Evolutionary conservation across 2,329 filamentous ascomycete species (phyloP), one percentile per base, ranked within the genome.

Genomic region (Clarireedia hainanense): DNA sequence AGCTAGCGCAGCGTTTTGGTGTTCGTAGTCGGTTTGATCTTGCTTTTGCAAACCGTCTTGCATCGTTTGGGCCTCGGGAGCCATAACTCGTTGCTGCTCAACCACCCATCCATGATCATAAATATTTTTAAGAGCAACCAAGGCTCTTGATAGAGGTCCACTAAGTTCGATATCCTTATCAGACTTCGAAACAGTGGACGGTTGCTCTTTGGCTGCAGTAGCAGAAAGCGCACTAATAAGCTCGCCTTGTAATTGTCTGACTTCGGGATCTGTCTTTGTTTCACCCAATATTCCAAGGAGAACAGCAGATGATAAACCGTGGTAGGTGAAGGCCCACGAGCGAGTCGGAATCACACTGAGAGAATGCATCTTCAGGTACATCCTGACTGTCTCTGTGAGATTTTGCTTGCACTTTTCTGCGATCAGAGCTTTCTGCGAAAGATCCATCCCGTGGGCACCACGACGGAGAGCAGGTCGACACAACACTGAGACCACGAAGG

Each of bases 281-380:
- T 85, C 81, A 49, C 79, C 80, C 1, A 85, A 66, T 50, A 86
- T 83, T 15, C 82, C 82, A 7, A 86, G 76, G 3, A 86, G 72
- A 3, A 86, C 75, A 1, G 83, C 83, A 0, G 83, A 86, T 7
- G 82, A 85, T 6, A 86, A 74, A 1, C 83, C 81, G 62, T 86
- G 81, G 57, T 85, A 85, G 0, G 83, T 86, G 58, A 85, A 85
- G 0, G 83, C 82, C 83, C 83, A 86, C 56, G 80, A 85, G 26
- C 83, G 74, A 0, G 83, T 86, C 1, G 83, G 83, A 47, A 85
- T 85, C 7, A 83, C 79, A 2, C 81, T 85, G 30, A 86, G 71
- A 60, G 84, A 82, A 67, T 86, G 82, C 83, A 86, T 86, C 15
- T 82, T 80, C 23, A 86, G 72, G 64, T 85, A 86, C 82, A 85